Evolutionary conservation across 805 yeast species (phyloP).

Genomic region (Priceomyces haplophilus): DNA sequence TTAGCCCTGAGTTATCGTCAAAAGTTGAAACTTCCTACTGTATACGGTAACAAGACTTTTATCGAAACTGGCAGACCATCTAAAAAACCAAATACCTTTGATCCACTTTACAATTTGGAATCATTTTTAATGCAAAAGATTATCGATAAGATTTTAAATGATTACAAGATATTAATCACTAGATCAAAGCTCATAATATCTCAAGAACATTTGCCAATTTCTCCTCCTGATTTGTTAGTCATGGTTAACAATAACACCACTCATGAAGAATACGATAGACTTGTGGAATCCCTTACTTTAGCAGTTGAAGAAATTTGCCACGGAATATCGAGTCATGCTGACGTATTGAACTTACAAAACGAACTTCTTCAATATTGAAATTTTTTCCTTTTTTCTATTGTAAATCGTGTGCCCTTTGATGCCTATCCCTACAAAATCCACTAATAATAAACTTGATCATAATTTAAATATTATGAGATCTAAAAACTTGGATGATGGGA

Average conservation of each 20-base stretch:
- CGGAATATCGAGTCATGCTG: conserved; percentile 18
- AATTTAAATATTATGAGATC: not conserved
- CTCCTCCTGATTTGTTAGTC: conserved; percentile 35
- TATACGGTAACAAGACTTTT: conserved; percentile 48
- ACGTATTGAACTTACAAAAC: conserved; percentile 25
- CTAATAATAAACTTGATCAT: too few species aligned
- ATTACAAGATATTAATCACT: conserved; percentile 56
- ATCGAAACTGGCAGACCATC: conserved; percentile 45
- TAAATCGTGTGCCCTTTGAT: too few species aligned
- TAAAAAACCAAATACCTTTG: conserved; percentile 39
- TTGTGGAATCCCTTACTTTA: conserved; percentile 20
- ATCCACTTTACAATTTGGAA: conserved; percentile 48
- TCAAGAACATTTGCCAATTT: conserved; percentile 68
- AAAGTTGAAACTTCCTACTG: conserved; percentile 43
- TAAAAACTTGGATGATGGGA: too few species aligned
- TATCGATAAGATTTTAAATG: conserved; percentile 51
- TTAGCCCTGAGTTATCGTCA: conserved; percentile 48
- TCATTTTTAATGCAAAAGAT: conserved; percentile 63
- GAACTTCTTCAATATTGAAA: conserved; percentile 22
- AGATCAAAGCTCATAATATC: conserved; percentile 62
- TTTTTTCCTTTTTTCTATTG: not conserved
- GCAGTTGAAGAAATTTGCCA: conserved; percentile 22
- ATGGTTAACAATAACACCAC: conserved; percentile 29
- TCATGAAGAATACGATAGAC: conserved; percentile 23
- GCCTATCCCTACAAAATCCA: too few species aligned